These are phyloP conservation scores for Entonaema liquescens DNA, from an alignment of 495 filamentous ascomycete genomes.

Conservation along the genomic window DNA sequence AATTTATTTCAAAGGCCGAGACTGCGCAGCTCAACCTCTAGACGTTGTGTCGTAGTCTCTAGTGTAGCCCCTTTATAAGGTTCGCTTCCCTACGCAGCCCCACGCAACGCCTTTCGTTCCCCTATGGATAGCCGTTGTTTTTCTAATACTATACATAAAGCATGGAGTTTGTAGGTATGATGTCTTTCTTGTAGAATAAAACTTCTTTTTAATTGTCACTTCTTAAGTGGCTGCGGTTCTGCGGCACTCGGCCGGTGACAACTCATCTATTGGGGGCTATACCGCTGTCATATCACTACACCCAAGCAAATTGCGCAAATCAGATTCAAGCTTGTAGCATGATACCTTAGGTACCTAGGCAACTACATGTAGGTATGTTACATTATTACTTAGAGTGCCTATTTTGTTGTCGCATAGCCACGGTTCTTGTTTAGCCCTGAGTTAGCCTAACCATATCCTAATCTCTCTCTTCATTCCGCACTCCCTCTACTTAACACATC, in stretches of 20 bases:
- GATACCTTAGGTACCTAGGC: too few relatives aligned
- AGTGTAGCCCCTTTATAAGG: background rate
- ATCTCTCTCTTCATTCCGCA: too few relatives aligned
- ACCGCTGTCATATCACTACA: too few relatives aligned
- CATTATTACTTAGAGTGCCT: too few relatives aligned
- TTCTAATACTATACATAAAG: background rate
- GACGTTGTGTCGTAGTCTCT: background rate
- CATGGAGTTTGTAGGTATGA: background rate
- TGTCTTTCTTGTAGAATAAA: background rate
- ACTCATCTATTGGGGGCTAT: too few relatives aligned
- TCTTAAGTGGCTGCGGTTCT: background rate
- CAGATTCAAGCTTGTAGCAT: too few relatives aligned
- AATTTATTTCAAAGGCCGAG: slow-evolving; percentile 32
- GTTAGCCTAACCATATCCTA: too few relatives aligned
- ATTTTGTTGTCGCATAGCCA: too few relatives aligned
- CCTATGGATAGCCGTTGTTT: background rate
- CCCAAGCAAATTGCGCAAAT: too few relatives aligned
- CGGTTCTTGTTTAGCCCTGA: too few relatives aligned
- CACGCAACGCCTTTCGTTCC: background rate
- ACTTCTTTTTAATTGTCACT: background rate
- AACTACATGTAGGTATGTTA: too few relatives aligned
- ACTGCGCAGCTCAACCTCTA: slow-evolving; percentile 47
- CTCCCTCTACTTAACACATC: too few relatives aligned
- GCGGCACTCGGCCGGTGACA: background rate
- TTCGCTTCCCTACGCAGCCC: background rate